These are phyloP conservation scores for Dendrostoma leiphaemia DNA, from an alignment of 2,329 filamentous ascomycete genomes.

Conservation along the genomic window DNA sequence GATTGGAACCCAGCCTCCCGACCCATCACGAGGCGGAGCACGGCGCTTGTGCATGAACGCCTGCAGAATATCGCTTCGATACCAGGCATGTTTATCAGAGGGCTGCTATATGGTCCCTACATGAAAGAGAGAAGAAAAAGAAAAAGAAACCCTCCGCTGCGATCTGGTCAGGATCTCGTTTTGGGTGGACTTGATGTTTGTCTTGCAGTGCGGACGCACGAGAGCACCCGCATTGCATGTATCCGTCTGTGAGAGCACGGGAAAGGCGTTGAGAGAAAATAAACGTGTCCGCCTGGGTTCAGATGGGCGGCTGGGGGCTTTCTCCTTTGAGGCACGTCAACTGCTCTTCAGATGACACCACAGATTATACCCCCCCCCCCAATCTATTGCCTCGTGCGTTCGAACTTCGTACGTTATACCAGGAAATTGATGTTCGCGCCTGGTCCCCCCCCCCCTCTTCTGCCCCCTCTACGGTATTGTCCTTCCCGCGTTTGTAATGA, in stretches of 20 bases:
- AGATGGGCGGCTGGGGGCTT: neutral
- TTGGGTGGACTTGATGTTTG: constrained; percentile 1
- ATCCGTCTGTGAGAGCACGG: too few species aligned
- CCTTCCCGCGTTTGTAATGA: neutral
- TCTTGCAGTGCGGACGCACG: neutral
- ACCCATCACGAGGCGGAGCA: neutral
- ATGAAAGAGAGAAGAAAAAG: neutral
- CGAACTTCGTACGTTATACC: neutral
- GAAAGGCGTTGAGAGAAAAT: neutral
- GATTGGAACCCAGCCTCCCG: neutral
- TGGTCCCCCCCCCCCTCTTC: too few species aligned
- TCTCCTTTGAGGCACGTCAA: neutral
- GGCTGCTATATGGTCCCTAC: neutral
- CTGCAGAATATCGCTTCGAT: neutral
- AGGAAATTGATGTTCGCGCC: too few species aligned
- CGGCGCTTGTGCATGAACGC: neutral
- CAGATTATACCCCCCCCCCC: neutral
- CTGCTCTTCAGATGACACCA: neutral
- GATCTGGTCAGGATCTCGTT: too few species aligned
- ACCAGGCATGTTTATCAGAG: neutral
- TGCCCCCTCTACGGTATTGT: too few species aligned
- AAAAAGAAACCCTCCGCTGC: too few species aligned
- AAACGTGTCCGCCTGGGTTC: neutral
- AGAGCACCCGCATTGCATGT: neutral
- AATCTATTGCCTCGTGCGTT: neutral